Conservation (phyloP, 1,139 yeast genomes). For the Yamadazyma conglobata region DNA sequence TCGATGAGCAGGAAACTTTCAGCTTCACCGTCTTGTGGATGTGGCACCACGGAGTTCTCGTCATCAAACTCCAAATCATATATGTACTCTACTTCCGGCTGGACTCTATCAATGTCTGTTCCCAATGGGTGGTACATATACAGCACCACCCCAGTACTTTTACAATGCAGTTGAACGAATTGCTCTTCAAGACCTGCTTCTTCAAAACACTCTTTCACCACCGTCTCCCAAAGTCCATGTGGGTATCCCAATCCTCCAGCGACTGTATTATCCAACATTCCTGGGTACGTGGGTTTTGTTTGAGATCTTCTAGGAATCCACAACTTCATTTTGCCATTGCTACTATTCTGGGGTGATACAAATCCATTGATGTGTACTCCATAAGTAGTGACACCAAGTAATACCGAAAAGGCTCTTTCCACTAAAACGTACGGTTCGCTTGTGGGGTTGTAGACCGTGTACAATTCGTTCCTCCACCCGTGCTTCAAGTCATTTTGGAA, state of each 20-base stretch:
- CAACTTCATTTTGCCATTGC: conserved; percentile 48
- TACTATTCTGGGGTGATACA: conserved; percentile 36
- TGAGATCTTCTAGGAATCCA: conserved; percentile 86
- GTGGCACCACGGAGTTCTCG: conserved; percentile 49
- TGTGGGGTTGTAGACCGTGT: conserved; percentile 61
- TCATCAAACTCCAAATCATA: conserved; percentile 65
- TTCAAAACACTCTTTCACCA: conserved; percentile 80
- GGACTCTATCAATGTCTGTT: conserved; percentile 49
- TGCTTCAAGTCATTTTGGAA: conserved; percentile 43
- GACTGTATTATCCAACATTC: conserved; percentile 86
- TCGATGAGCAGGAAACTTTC: conserved; percentile 64
- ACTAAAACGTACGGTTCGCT: conserved; percentile 58
- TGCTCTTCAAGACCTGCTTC: conserved; percentile 76
- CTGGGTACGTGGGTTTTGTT: conserved; percentile 83
- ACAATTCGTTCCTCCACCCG: conserved; percentile 90
- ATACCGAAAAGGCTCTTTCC: conserved; percentile 78
- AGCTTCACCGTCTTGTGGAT: conserved; percentile 85
- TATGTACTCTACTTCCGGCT: conserved; percentile 84
- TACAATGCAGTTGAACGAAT: conserved; percentile 45
- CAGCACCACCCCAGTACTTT: conserved; percentile 62
- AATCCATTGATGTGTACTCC: conserved; percentile 89
- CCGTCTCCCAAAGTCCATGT: conserved; percentile 69
- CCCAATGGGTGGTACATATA: conserved; percentile 54
- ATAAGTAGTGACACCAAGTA: conserved; percentile 82
- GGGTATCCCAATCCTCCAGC: conserved; percentile 95